Evolutionary conservation across 2,329 filamentous ascomycete genomes (phyloP), one percentile per base, ranked within the genome.

Genomic region (Hypoxylon sp.): DNA sequence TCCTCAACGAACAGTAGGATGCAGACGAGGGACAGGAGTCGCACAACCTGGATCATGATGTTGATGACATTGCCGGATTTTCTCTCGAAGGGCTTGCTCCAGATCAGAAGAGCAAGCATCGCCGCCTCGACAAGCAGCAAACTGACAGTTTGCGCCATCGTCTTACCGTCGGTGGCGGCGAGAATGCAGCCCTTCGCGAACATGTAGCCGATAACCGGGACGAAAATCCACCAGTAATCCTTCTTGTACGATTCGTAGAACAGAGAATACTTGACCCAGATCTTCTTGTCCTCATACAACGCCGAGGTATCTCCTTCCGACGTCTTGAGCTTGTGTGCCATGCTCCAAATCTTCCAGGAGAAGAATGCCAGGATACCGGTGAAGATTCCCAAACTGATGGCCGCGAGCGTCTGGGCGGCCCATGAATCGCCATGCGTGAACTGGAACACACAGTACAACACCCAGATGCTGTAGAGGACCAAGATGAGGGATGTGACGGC

Each of bases 231-330:
- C 94, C 94, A 99, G 77, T 93, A 96, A 63, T 87, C 84, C 72
- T 89, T 91, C 76, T 91, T 91, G 79, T 96, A 97, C 63, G 87
- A 88, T 66, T 97, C 94, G 77, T 99, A 99, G 75, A 99, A 97
- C 56, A 97, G 80, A 65, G 90, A 94, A 80, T 99, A 99, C 76
- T 94, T 96, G 70, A 90, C 81, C 92, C 94, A 97, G 29, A 88
- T 86, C 51, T 88, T 83, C 77, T 94, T 95, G 74, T 97, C 82
- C 53, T 97, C 89, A 71, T 91, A 97, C 6, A 99, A 79, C 8
- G 77, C 83, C 11, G 80, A 78, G 0, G 81, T 73, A 67, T 92
- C 88, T 49, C 93, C 93, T 61, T 96, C 87, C 20, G 78, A 66
- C 65, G 85, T 80, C 77, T 90, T 93, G 60, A 90, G 87, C 64